Percentiles rank a stretch among this genome's conserved stretches.
Evolutionary conservation across 2,329 filamentous ascomycete species (phyloP).

Genomic region (Curvularia verruculosa): DNA sequence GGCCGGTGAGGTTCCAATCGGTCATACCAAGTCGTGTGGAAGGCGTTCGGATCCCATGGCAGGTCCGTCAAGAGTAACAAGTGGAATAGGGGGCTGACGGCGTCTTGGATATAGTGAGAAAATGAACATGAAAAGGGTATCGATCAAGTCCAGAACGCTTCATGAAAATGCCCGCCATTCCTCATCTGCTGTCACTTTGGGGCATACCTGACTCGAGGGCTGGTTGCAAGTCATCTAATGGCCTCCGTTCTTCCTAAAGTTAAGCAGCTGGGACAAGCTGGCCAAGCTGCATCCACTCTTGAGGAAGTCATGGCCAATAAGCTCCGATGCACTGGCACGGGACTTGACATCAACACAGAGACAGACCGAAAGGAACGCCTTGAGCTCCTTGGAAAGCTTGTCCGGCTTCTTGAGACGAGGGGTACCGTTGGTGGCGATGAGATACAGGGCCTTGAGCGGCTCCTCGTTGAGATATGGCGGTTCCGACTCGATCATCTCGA

Average conservation of each 20-base stretch:
- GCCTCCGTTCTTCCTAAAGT: slow-evolving; percentile 75
- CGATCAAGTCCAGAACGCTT: slow-evolving; percentile 34
- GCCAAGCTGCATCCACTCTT: slow-evolving; percentile 85
- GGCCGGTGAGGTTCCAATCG: not conserved
- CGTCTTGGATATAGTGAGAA: slow-evolving; percentile 14
- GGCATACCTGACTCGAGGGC: not conserved
- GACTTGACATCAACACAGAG: slow-evolving; percentile 96
- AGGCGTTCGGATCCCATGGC: not conserved
- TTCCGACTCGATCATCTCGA: slow-evolving; percentile 99
- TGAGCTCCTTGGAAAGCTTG: slow-evolving; percentile 96
- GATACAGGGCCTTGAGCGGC: slow-evolving; percentile 92
- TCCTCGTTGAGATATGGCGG: slow-evolving; percentile 98
- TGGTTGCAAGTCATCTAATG: slow-evolving; percentile 40
- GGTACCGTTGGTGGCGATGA: slow-evolving; percentile 97
- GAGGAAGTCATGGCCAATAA: slow-evolving; percentile 91
- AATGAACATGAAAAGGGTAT: slow-evolving; percentile 39
- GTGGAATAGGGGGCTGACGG: not conserved
- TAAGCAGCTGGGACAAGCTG: slow-evolving; percentile 84
- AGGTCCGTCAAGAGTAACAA: not conserved
- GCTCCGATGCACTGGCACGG: slow-evolving; percentile 86
- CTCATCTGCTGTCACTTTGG: slow-evolving; percentile 9
- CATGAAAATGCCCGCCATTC: slow-evolving; percentile 5
- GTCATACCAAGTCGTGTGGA: not conserved
- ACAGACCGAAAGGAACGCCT: slow-evolving; percentile 95
- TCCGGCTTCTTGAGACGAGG: slow-evolving; percentile 97